Conservation (phyloP, 2,329 filamentous ascomycete genomes). For the Paracoccidioides lutzii region DNA sequence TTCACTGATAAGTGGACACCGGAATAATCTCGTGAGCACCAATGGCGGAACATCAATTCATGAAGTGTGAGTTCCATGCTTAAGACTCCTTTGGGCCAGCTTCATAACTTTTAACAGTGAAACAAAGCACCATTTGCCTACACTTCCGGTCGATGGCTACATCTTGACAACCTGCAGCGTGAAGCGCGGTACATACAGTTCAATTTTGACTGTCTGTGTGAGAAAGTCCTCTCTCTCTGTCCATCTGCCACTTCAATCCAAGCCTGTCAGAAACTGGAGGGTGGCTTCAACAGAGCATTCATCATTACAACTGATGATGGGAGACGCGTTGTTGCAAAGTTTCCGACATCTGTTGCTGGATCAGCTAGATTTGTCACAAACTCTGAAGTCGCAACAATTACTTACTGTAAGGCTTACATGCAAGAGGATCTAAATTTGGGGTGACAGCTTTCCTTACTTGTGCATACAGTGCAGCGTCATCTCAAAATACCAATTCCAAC, state of each 20-base stretch:
- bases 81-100: too few species aligned
- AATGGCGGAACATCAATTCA: too few species aligned
- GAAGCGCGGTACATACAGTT: slow-evolving; percentile 27
- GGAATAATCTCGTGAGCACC: too few species aligned
- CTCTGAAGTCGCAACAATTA: slow-evolving; percentile 31
- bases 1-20: too few species aligned
- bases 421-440: not conserved
- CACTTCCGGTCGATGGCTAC: slow-evolving; percentile 28
- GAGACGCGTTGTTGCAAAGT: slow-evolving; percentile 26
- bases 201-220: slow-evolving; percentile 28
- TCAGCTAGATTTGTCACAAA: slow-evolving; percentile 19
- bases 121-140: slow-evolving; percentile 16
- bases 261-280: slow-evolving; percentile 32
- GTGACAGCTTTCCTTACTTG: slow-evolving; percentile 6
- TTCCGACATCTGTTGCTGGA: slow-evolving; percentile 31
- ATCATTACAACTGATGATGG: slow-evolving; percentile 30
- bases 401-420: slow-evolving; percentile 22
- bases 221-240: slow-evolving; percentile 24
- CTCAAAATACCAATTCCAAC: slow-evolving; percentile 31
- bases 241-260: slow-evolving; percentile 23
- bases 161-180: slow-evolving; percentile 24
- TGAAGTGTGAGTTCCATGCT: too few species aligned
- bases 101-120: too few species aligned
- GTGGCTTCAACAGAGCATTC: slow-evolving; percentile 34
- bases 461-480: slow-evolving; percentile 21